Evolutionary conservation across 176 grass and related monocot species (phyloP).

Genomic region (Echinochloa phyllopogon): DNA sequence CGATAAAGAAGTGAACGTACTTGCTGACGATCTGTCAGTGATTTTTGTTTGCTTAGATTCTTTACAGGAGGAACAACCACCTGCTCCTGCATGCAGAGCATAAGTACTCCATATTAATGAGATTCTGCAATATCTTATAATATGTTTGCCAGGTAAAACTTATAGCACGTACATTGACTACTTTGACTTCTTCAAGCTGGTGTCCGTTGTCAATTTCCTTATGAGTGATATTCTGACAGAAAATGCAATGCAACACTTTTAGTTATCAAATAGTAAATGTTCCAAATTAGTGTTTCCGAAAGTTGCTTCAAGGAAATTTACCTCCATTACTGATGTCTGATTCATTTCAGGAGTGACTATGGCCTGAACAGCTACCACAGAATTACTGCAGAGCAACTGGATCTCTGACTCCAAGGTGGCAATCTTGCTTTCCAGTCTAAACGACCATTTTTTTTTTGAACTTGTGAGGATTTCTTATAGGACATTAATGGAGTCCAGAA

Average conservation of each 20-base stretch:
- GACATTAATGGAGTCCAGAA: background rate
- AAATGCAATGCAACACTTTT: conserved; percentile 32
- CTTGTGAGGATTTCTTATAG: conserved; percentile 4
- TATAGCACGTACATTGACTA: conserved; percentile 45
- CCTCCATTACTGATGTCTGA: conserved; percentile 50
- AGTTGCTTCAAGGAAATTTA: conserved; percentile 35
- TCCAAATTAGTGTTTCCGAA: conserved; percentile 8
- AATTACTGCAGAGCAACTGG: conserved; percentile 56
- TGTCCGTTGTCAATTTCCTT: conserved; percentile 60
- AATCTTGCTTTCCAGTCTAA: conserved; percentile 78
- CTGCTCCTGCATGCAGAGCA: conserved; percentile 64
- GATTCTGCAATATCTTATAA: conserved; percentile 27
- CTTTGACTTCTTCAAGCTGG: conserved; percentile 46
- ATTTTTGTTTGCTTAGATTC: conserved; percentile 89
- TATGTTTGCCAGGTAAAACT: conserved; percentile 35
- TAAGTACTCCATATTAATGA: conserved; percentile 26
- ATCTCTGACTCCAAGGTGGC: conserved; percentile 74
- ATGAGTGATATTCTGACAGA: conserved; percentile 40
- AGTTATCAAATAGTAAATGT: conserved; percentile 23
- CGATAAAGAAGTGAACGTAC: conserved; percentile 43
- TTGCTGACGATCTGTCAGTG: conserved; percentile 74
- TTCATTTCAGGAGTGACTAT: conserved; percentile 51
- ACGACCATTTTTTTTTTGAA: background rate
- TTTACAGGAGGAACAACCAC: conserved; percentile 47
- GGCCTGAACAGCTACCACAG: conserved; percentile 46